A percentile compares a stretch with the other conserved stretches of the same genome.
Conservation (phyloP, 2,329 filamentous ascomycete species). For the Drechslerella stenobrocha region DNA sequence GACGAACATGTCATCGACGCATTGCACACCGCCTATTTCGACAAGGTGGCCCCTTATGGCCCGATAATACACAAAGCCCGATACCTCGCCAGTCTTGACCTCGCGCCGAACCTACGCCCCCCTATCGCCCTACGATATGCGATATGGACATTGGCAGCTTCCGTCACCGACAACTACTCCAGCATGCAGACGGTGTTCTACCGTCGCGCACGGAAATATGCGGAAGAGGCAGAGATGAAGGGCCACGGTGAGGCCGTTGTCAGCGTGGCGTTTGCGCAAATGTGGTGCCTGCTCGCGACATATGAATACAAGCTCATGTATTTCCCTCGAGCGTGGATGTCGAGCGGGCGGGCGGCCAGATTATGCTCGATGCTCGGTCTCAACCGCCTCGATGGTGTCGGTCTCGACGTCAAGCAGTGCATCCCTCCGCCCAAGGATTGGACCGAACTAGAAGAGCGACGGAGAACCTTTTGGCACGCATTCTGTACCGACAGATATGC, state of each 20-base stretch:
- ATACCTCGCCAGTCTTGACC: conserved; percentile 84
- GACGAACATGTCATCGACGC: conserved; percentile 81
- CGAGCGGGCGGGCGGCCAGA: conserved; percentile 77
- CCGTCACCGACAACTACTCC: conserved; percentile 77
- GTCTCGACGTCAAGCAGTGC: conserved; percentile 89
- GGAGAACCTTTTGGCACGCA: conserved; percentile 92
- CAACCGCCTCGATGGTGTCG: conserved; percentile 78
- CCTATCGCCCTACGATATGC: conserved; percentile 87
- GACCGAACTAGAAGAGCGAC: conserved; percentile 88
- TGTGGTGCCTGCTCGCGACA: conserved; percentile 74
- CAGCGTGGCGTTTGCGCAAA: conserved; percentile 81
- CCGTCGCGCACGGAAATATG: conserved; percentile 81
- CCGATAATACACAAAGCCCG: conserved; percentile 89
- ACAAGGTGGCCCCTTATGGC: conserved; percentile 80
- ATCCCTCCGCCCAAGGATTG: conserved; percentile 83
- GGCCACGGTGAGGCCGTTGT: conserved; percentile 89
- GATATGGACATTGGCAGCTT: conserved; percentile 93
- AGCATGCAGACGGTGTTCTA: conserved; percentile 87
- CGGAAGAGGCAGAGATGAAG: conserved; percentile 85
- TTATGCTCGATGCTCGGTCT: conserved; percentile 89
- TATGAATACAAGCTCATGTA: conserved; percentile 99
- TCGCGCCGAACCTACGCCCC: conserved; percentile 82
- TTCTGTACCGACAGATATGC: conserved; percentile 90
- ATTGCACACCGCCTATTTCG: conserved; percentile 82
- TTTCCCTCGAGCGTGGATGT: conserved; percentile 94